phyloP scores from a whole-genome alignment of 75 land plant species.

The Cryptomeria japonica region DNA sequence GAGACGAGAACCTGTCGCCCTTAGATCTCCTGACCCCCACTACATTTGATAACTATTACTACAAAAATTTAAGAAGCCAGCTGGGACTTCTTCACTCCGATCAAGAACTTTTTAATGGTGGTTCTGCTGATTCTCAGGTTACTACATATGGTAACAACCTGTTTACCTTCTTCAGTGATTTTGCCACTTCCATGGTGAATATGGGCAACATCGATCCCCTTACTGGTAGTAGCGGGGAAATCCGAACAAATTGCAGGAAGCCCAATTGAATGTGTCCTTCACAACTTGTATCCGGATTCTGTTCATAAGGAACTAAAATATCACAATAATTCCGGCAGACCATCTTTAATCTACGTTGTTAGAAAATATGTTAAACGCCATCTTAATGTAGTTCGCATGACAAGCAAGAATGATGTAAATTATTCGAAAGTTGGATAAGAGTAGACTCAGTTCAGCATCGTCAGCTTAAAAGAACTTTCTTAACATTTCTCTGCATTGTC shows the following conservation, averaged over 20 bases:
- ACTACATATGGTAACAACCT: neutral
- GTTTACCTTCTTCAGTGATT: neutral
- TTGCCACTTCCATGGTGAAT: neutral
- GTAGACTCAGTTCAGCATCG: neutral
- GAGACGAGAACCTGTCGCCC: neutral
- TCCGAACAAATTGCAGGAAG: neutral
- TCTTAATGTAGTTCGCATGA: neutral
- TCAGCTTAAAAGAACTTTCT: neutral
- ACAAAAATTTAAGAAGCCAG: neutral
- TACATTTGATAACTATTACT: neutral
- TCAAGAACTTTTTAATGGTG: neutral
- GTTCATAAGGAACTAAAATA: too few relatives aligned
- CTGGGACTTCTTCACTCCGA: conserved; percentile 7
- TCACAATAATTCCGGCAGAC: too few relatives aligned
- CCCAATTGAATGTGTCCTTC: neutral
- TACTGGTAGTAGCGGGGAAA: neutral
- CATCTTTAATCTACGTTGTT: too few relatives aligned
- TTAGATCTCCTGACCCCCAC: neutral
- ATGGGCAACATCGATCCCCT: neutral
- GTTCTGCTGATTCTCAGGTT: neutral
- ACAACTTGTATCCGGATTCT: neutral
- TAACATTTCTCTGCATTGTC: neutral
- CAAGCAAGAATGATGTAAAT: too few relatives aligned
- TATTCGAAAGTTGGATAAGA: neutral
- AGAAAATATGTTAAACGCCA: neutral